A percentile compares a stretch with the other conserved stretches of the same genome.
phyloP scores from a whole-genome alignment of 2,329 filamentous ascomycete species.

The Fusarium sp. region DNA sequence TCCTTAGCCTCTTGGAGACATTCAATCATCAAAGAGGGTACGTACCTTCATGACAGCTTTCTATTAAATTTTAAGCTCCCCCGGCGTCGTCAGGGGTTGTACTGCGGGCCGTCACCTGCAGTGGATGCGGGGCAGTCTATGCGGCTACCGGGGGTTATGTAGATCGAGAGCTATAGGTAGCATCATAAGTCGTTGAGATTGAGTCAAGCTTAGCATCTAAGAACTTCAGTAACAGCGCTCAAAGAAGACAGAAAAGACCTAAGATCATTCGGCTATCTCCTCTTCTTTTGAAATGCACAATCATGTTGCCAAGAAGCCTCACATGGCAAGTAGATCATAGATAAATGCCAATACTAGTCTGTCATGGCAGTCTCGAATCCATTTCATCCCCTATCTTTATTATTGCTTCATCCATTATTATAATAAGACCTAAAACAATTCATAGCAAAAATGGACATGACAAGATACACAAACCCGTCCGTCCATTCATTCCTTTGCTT shows the following conservation, averaged over 20 bases:
- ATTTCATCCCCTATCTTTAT: slow-evolving; percentile 12
- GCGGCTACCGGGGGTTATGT: slow-evolving; percentile 22
- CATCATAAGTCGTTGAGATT: background rate
- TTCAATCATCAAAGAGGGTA: slow-evolving; percentile 32
- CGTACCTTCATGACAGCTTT: slow-evolving; percentile 44
- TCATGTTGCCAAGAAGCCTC: no score
- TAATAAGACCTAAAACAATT: slow-evolving; percentile 14
- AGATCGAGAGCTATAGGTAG: slow-evolving; percentile 5
- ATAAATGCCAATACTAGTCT: background rate
- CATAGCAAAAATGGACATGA: slow-evolving; percentile 1
- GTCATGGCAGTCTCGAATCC: background rate
- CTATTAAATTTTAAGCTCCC: slow-evolving; percentile 14
- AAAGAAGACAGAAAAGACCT: background rate
- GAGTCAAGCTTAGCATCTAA: background rate
- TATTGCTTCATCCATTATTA: slow-evolving; percentile 13
- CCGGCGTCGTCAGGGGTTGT: slow-evolving; percentile 26
- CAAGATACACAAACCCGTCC: slow-evolving; percentile 8
- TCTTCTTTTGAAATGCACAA: no score
- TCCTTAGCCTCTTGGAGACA: slow-evolving; percentile 3
- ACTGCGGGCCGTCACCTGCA: slow-evolving; percentile 22
- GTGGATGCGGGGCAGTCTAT: slow-evolving; percentile 35
- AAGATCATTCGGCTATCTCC: no score
- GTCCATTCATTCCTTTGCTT: slow-evolving; percentile 27
- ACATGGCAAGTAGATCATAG: background rate
- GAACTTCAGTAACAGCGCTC: background rate